These are phyloP conservation scores for Puccinia hordei DNA, from an alignment of 1,284 basidiomycete species.

Conservation along the genomic window DNA sequence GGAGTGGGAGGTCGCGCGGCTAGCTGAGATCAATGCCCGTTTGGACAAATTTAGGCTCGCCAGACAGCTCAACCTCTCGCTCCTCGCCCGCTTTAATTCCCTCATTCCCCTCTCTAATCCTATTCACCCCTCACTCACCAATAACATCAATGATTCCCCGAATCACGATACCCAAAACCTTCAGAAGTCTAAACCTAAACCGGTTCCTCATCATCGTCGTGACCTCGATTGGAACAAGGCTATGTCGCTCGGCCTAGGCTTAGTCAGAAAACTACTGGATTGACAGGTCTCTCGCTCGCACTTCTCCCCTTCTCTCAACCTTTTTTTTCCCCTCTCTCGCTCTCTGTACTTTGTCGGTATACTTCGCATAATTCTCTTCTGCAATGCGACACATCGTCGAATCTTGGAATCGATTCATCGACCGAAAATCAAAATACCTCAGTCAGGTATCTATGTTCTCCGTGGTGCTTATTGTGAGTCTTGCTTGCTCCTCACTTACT, in stretches of 20 bases:
- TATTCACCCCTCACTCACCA: background rate
- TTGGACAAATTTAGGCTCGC: background rate
- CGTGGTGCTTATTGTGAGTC: too few relatives aligned
- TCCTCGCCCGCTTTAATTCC: background rate
- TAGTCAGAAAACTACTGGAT: slow-evolving; percentile 9
- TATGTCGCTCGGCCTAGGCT: slow-evolving; percentile 5
- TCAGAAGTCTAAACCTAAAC: background rate
- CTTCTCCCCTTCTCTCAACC: too few relatives aligned
- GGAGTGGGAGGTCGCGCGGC: background rate
- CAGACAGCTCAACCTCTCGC: background rate
- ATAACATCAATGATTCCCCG: background rate
- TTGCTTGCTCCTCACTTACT: too few relatives aligned
- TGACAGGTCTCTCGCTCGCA: too few relatives aligned
- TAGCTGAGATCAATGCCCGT: background rate
- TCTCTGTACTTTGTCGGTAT: too few relatives aligned
- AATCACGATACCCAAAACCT: background rate
- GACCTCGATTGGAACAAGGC: background rate
- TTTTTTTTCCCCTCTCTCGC: too few relatives aligned
- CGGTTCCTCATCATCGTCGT: background rate
- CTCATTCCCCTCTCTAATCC: background rate
- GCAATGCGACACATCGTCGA: too few relatives aligned
- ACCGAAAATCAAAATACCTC: too few relatives aligned
- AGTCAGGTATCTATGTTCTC: too few relatives aligned
- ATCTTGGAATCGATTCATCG: too few relatives aligned
- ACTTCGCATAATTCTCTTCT: too few relatives aligned